Base-by-base conservation (phyloP, 2,329 filamentous ascomycete species). In the Diaporthe batatas region DNA sequence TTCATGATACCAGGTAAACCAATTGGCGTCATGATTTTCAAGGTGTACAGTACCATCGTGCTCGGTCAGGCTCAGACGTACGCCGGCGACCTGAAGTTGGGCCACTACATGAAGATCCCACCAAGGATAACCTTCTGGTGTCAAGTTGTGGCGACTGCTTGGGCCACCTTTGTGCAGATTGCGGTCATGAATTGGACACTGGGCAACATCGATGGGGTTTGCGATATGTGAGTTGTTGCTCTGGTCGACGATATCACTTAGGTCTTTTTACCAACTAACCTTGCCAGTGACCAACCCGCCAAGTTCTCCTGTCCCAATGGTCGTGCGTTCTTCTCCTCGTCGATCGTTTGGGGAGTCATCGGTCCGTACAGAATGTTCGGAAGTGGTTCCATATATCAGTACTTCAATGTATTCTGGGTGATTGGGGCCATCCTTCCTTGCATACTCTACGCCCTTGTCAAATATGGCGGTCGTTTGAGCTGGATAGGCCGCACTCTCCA, bases 1-100 rank as follows among this genome's bases (percentile, higher is more conserved):
- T 91, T 91, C 77, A 87, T 91, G 81, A 85, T 89, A 71, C 89
- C 90, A 0, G 90, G 88, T 1, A 80, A 81, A 8, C 87, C 88
- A 0, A 84, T 89, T 70, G 87, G 84, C 3, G 85, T 88, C 78
- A 89, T 90, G 86, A 80, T 89, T 69, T 89, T 89, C 82, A 89
- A 89, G 76, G 87, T 86, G 1, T 89, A 85, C 74, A 81, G 80
- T 39, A 80, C 80, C 11, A 82, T 83, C 44, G 79, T 79, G 1
- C 77, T 83, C n/a, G 79, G 79, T 8, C 82, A 83, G 68, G 82
- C 80, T 18, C 81, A 81, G 71, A 76, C 76, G 16, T 83, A 82
- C 72, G 78, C 77, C 32, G 75, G 75, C 4, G 82, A 83, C 69
- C 74, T 83, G 29, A 83, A 83, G 75, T 47, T 82, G 68, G 82